phyloP scores from a whole-genome alignment of 495 filamentous ascomycete species.

The Xylaria palmicola region DNA sequence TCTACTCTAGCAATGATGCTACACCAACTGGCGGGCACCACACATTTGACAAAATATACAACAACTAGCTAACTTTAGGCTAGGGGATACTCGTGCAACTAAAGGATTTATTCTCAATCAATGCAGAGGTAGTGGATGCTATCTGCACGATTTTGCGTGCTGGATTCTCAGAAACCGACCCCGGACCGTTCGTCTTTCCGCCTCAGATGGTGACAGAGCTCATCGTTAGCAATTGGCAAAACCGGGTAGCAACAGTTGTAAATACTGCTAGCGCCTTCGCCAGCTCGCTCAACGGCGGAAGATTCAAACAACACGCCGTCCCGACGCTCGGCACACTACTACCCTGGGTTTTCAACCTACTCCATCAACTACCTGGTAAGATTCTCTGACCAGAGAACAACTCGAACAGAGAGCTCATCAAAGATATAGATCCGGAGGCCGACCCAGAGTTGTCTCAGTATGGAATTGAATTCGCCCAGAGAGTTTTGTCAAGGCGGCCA shows the following conservation, averaged over 20 bases:
- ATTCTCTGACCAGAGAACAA: background rate
- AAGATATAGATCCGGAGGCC: conserved; percentile 49
- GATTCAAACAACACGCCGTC: conserved; percentile 32
- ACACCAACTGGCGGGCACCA: background rate
- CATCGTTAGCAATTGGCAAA: conserved; percentile 45
- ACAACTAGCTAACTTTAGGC: background rate
- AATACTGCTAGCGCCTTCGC: conserved; percentile 77
- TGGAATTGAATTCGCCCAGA: conserved; percentile 57
- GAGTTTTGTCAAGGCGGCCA: conserved; percentile 64
- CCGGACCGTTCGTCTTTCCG: conserved; percentile 76
- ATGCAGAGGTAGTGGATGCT: conserved; percentile 70
- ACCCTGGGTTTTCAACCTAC: conserved; percentile 62
- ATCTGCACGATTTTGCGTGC: conserved; percentile 73
- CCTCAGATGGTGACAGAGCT: conserved; percentile 69
- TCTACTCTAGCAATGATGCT: background rate
- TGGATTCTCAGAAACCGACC: conserved; percentile 75
- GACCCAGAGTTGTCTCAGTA: conserved; percentile 65
- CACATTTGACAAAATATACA: background rate
- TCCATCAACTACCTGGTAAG: conserved; percentile 62
- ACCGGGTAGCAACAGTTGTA: conserved; percentile 67
- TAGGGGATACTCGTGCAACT: conserved; percentile 47
- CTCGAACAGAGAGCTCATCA: conserved; percentile 20
- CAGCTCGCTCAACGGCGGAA: conserved; percentile 56
- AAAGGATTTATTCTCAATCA: conserved; percentile 55
- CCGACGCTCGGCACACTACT: conserved; percentile 56